A percentile compares a stretch with the other conserved stretches of the same genome.
phyloP scores from a whole-genome alignment of 1,139 yeast species.

The Saccharomycopsis crataegensis region DNA sequence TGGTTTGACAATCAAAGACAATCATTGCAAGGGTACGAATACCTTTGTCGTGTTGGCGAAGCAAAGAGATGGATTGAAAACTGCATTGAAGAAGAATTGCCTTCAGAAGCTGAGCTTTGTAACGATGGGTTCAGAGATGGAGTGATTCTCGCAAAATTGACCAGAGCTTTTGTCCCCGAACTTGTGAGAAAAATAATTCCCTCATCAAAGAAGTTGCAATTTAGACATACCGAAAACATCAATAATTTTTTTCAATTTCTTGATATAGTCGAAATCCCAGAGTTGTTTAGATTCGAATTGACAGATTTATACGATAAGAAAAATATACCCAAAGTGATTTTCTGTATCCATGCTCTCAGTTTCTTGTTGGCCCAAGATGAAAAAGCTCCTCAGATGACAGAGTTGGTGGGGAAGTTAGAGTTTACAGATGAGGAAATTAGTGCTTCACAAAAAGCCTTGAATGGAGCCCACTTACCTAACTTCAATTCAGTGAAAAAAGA shows the following conservation, averaged over 20 bases:
- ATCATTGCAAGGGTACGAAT: constrained; percentile 53
- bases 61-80: constrained; percentile 73
- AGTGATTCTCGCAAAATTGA: constrained; percentile 72
- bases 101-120: constrained; percentile 48
- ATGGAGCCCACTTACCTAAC: constrained; percentile 56
- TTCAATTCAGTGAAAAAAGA: constrained; percentile 31
- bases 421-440: constrained; percentile 67
- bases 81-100: constrained; percentile 44
- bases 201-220: constrained; percentile 54
- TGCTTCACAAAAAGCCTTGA: constrained; percentile 60
- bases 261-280: constrained; percentile 71
- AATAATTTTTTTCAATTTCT: constrained; percentile 74
- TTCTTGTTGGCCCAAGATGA: constrained; percentile 39
- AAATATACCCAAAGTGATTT: constrained; percentile 89
- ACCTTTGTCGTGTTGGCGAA: constrained; percentile 81
- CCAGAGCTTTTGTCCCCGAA: constrained; percentile 64
- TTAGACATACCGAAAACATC: constrained; percentile 89
- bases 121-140: constrained; percentile 71
- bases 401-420: constrained; percentile 54
- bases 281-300: constrained; percentile 77
- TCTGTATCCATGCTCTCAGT: constrained; percentile 85
- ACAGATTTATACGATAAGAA: constrained; percentile 92
- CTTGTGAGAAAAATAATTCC: constrained; percentile 49
- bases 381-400: constrained; percentile 52
- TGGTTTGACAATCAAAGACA: constrained; percentile 17